Base-by-base conservation (phyloP, 345 rosid species). In the Isatis tinctoria region DNA sequence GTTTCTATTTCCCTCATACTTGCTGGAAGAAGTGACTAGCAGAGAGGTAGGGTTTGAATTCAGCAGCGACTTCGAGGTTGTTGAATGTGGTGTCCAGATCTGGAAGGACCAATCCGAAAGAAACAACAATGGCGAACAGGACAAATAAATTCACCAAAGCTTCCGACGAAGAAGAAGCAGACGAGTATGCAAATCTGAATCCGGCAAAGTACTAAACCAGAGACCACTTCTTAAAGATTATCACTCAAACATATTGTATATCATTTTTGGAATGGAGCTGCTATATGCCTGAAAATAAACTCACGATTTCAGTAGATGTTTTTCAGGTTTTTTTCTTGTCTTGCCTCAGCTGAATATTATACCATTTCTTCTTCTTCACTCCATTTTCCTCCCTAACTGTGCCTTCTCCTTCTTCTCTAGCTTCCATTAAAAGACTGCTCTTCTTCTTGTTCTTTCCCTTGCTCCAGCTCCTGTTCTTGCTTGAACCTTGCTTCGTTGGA, bases 291-390 rank as follows among this genome's bases (percentile, higher is more conserved):
- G 33, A 8, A 73, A 35, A 26, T 1, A 43, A 30, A 26, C 48
- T 36, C 26, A 52, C 30, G 16, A 39, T 39, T 73, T 33, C 27
- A 65, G 47, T 41, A 24, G 9, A 22, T 22, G 12, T 39, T 82
- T 75, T 85, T 81, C 91, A 89, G 69, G 87, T 78, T 78, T 86
- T 92, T 83, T 90, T 85, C 88, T 89, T 90, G 81, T 90, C 93
- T 59, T 85, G 92, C 77, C 91, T 90, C 57, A 87, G 58, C 43
- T 81, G 89, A 75, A 92, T 79, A 77, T 86, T 91, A 72, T 83
- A 92, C 99, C 98, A 92, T 81, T 83, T 95, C 86, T 88, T 92
- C 84, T 85, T 92, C 84, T 85, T 88, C 5, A 77, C 51, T 78
- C 81, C 80, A 67, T 85, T 97, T 72, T 87, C 85, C 82, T 82